Evolutionary conservation across 2,329 filamentous ascomycete genomes (phyloP).

Genomic region (Ilyonectria robusta): DNA sequence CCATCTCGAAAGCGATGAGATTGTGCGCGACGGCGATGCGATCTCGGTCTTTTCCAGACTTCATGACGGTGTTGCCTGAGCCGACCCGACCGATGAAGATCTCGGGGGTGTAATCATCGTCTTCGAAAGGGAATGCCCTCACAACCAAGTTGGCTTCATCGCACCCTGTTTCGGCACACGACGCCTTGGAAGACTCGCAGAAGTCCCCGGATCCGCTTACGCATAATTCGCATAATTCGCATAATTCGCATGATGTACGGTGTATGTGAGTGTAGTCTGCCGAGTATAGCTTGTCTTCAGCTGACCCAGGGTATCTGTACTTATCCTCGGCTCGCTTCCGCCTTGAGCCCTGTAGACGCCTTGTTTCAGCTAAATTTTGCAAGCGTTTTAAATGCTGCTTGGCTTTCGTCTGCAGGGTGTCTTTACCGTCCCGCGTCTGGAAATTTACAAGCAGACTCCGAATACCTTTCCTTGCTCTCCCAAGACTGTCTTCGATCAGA

Average conservation of each 20-base stretch:
- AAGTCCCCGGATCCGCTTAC: not conserved
- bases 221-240: constrained; percentile 17
- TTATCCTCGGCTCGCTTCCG: not conserved
- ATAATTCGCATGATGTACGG: constrained; percentile 10
- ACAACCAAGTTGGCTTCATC: constrained; percentile 20
- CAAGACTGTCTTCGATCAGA: constrained; percentile 43
- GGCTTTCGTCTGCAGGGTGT: not conserved
- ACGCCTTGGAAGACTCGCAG: constrained; percentile 3
- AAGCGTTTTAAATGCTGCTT: not conserved
- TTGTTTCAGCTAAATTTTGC: not conserved
- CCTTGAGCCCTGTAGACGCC: too few species aligned
- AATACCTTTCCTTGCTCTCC: constrained; percentile 43
- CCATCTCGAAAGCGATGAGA: constrained; percentile 24
- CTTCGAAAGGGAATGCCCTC: constrained; percentile 1
- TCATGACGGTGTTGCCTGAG: constrained; percentile 52
- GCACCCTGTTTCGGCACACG: not conserved
- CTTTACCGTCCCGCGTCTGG: constrained; percentile 29
- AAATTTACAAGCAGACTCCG: constrained; percentile 44
- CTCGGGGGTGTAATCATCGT: constrained; percentile 36
- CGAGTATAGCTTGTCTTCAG: constrained; percentile 49
- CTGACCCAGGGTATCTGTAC: constrained; percentile 46
- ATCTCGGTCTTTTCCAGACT: constrained; percentile 40
- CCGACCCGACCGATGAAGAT: constrained; percentile 52
- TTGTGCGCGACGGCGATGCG: not conserved
- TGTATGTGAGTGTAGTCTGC: constrained; percentile 53